A percentile compares a stretch with the other conserved stretches of the same genome.
Evolutionary conservation across 1,139 yeast genomes (phyloP).

Genomic region (Debaryomyces fabryi): DNA sequence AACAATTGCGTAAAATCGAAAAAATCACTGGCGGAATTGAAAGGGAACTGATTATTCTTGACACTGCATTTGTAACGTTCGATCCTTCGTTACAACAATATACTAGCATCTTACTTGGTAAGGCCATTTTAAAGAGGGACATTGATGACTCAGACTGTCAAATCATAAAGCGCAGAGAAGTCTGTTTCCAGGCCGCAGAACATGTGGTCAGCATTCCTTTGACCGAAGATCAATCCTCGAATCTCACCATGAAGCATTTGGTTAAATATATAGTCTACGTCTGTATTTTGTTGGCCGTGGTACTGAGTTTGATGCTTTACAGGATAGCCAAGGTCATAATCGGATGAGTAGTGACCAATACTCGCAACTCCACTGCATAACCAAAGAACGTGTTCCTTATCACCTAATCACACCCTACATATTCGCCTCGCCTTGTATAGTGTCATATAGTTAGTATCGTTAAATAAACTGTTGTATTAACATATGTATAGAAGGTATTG

Average conservation of each 20-base stretch:
- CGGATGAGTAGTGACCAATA: not conserved
- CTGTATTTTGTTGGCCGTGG: slow-evolving; percentile 22
- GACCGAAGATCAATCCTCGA: slow-evolving; percentile 31
- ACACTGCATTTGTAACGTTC: slow-evolving; percentile 34
- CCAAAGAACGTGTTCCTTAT: not conserved
- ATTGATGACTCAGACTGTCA: slow-evolving; percentile 35
- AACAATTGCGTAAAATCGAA: slow-evolving; percentile 39
- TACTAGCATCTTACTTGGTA: slow-evolving; percentile 43
- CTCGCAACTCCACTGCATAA: not conserved
- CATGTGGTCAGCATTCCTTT: slow-evolving; percentile 49
- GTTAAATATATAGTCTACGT: slow-evolving; percentile 26
- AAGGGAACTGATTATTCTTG: slow-evolving; percentile 33
- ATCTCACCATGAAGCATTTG: slow-evolving; percentile 22
- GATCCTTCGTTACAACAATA: slow-evolving; percentile 42
- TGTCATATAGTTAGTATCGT: not conserved
- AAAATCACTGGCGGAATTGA: slow-evolving; percentile 43
- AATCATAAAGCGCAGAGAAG: slow-evolving; percentile 39
- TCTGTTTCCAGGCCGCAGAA: slow-evolving; percentile 48
- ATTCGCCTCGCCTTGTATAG: not conserved
- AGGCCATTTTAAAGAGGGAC: slow-evolving; percentile 44
- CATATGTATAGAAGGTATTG: not conserved
- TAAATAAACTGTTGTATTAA: not conserved
- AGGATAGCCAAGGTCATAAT: slow-evolving; percentile 27
- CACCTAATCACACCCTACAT: not conserved
- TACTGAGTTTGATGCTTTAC: slow-evolving; percentile 25